phyloP scores from a whole-genome alignment of 1,284 basidiomycete genomes.

The Microbotryomycetes sp. region DNA sequence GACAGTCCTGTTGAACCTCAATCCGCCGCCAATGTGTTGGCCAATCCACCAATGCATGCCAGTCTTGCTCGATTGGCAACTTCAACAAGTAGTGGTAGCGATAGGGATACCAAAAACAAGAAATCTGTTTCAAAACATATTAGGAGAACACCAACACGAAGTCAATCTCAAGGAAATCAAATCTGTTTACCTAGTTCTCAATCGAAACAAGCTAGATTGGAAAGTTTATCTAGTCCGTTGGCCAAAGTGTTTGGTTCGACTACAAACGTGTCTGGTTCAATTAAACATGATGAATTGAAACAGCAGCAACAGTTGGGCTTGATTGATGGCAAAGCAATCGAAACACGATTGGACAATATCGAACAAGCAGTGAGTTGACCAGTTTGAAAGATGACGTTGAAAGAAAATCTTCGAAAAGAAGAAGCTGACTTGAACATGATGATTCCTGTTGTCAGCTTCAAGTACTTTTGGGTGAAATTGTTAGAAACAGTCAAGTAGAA shows the following conservation, averaged over 20 bases:
- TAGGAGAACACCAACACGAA: neutral
- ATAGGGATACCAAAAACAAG: too few relatives aligned
- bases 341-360: neutral
- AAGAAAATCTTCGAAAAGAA: too few relatives aligned
- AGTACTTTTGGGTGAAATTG: neutral
- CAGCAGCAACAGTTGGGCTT: too few relatives aligned
- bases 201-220: constrained; percentile 1
- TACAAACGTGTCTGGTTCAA: too few relatives aligned
- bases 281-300: too few relatives aligned
- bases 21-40: neutral
- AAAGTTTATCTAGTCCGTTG: constrained; percentile 6
- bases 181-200: neutral
- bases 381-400: neutral
- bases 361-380: neutral
- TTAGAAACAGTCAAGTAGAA: neutral
- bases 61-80: too few relatives aligned
- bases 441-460: too few relatives aligned
- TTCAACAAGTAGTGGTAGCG: too few relatives aligned
- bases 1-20: neutral
- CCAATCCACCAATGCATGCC: neutral
- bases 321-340: neutral
- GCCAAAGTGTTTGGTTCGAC: constrained; percentile 4
- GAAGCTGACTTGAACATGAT: too few relatives aligned
- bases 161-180: neutral
- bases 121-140: neutral